A percentile compares a stretch with the other conserved stretches of the same genome.
phyloP scores from a whole-genome alignment of 2,329 filamentous ascomycete species.

The Pseudogymnoascus sp. region DNA sequence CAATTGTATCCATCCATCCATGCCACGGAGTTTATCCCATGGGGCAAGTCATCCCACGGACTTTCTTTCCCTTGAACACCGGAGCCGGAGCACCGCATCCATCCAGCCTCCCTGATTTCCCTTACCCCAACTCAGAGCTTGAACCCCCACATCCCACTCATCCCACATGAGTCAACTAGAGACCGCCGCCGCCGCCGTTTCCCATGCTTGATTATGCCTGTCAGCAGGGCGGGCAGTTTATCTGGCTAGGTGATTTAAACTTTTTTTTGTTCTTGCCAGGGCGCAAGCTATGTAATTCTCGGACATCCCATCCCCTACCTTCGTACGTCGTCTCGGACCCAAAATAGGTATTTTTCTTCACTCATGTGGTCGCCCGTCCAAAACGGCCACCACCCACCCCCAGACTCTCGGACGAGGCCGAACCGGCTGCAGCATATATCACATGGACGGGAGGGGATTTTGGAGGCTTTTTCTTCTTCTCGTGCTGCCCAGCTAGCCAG shows the following conservation, averaged over 20 bases:
- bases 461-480: neutral
- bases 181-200: neutral
- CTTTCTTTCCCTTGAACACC: neutral
- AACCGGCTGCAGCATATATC: neutral
- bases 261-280: neutral
- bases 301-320: neutral
- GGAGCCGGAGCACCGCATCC: neutral
- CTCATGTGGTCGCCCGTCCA: neutral
- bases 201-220: conserved; percentile 1
- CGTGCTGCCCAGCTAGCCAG: too few relatives aligned
- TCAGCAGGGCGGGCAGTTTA: neutral
- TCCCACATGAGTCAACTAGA: conserved; percentile 1
- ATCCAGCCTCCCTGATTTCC: neutral
- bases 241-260: neutral
- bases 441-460: neutral
- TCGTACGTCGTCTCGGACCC: neutral
- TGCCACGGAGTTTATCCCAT: neutral
- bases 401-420: neutral
- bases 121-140: neutral
- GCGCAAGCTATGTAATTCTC: neutral
- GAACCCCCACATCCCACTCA: conserved; percentile 1
- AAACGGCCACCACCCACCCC: neutral
- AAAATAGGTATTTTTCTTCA: neutral
- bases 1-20: too few relatives aligned
- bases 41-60: neutral